Percentiles rank a stretch among this genome's conserved stretches.
Evolutionary conservation across 2,329 filamentous ascomycete genomes (phyloP).

Genomic region (Cercospora sp.): DNA sequence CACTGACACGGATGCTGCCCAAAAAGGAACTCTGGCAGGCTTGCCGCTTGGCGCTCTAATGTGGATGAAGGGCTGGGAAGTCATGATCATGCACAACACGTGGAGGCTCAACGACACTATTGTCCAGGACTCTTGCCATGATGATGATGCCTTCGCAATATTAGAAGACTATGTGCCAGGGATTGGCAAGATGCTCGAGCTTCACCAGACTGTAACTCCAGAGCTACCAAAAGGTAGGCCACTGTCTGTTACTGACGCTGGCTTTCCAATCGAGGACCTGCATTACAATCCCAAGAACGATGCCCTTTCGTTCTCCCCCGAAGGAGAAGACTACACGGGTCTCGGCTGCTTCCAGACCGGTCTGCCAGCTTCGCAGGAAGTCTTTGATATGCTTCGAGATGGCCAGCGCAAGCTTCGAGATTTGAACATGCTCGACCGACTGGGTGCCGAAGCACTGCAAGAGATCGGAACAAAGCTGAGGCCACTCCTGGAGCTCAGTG

Average conservation of each 20-base stretch:
- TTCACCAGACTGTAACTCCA: not conserved
- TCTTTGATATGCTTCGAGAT: slow-evolving; percentile 49
- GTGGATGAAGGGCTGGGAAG: slow-evolving; percentile 50
- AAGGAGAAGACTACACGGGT: slow-evolving; percentile 14
- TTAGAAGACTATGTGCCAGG: slow-evolving; percentile 17
- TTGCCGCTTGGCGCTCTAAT: slow-evolving; percentile 49
- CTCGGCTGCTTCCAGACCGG: slow-evolving; percentile 47
- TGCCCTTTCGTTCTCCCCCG: slow-evolving; percentile 7
- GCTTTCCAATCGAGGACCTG: not conserved
- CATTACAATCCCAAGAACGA: not conserved
- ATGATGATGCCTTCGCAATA: not conserved
- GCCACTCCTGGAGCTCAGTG: slow-evolving; percentile 18
- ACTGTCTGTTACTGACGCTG: not conserved
- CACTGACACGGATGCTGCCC: slow-evolving; percentile 40
- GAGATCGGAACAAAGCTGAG: slow-evolving; percentile 31
- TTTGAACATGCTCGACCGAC: slow-evolving; percentile 44
- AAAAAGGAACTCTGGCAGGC: slow-evolving; percentile 24
- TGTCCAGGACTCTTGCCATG: slow-evolving; percentile 14
- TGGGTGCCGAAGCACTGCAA: slow-evolving; percentile 40
- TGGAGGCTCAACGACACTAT: slow-evolving; percentile 39
- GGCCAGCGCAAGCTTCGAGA: slow-evolving; percentile 47
- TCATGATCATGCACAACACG: slow-evolving; percentile 46
- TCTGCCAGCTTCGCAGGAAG: slow-evolving; percentile 42
- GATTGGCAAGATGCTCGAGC: not conserved
- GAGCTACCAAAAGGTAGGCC: not conserved